Conservation (phyloP, 1,139 yeast species). For the Yarrowia galli region DNA sequence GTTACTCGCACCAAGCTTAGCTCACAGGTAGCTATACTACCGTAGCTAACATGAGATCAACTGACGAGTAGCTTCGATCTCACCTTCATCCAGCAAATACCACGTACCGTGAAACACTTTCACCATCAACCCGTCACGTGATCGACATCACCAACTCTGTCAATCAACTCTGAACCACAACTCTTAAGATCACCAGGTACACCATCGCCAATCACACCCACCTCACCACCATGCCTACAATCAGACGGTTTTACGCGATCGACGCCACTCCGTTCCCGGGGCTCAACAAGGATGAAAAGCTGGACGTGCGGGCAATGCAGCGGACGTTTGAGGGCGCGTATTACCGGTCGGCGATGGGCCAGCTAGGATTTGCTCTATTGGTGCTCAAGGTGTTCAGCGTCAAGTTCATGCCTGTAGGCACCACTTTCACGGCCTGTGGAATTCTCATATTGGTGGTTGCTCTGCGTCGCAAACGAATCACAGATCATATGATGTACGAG, state of each 20-base stretch:
- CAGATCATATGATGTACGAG: constrained; percentile 44
- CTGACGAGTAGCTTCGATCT: too few relatives aligned
- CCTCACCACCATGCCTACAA: not conserved
- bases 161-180: not conserved
- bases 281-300: constrained; percentile 27
- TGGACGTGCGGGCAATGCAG: constrained; percentile 49
- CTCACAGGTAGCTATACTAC: too few relatives aligned
- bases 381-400: constrained; percentile 51
- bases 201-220: not conserved
- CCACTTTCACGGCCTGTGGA: constrained; percentile 52
- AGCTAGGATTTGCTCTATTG: constrained; percentile 52
- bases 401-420: constrained; percentile 54
- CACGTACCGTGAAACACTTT: too few relatives aligned
- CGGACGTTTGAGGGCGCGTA: constrained; percentile 57
- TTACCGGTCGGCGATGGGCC: constrained; percentile 53
- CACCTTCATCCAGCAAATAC: too few relatives aligned
- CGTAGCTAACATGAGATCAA: too few relatives aligned
- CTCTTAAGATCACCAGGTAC: not conserved
- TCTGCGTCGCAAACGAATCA: constrained; percentile 46
- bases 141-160: not conserved
- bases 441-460: constrained; percentile 50
- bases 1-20: too few relatives aligned
- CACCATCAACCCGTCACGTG: not conserved
- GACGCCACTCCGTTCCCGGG: constrained; percentile 18
- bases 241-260: constrained; percentile 13